phyloP scores from a whole-genome alignment of 2,329 filamentous ascomycete species.

The Daldinia sp. region DNA sequence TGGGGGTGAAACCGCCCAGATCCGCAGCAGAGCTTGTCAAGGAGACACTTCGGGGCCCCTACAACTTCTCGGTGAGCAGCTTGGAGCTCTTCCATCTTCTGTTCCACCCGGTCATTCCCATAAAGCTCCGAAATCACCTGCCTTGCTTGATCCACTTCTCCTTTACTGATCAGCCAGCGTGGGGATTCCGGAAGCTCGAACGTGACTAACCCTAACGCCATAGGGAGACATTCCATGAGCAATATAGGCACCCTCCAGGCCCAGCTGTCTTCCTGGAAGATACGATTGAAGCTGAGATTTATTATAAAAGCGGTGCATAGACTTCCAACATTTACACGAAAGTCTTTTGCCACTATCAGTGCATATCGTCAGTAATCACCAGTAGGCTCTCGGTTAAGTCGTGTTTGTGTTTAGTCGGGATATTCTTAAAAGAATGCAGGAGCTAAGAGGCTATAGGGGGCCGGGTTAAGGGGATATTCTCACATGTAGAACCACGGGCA shows the following conservation, averaged over 20 bases:
- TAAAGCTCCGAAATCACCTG: conserved; percentile 58
- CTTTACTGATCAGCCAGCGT: conserved; percentile 64
- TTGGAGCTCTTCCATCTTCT: conserved; percentile 59
- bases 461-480: background rate
- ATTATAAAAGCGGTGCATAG: conserved; percentile 67
- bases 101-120: conserved; percentile 57
- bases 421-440: background rate
- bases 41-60: background rate
- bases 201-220: conserved; percentile 61
- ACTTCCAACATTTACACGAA: conserved; percentile 71
- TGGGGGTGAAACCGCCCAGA: conserved; percentile 67
- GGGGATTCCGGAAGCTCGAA: conserved; percentile 64
- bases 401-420: background rate
- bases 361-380: background rate
- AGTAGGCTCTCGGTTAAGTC: background rate
- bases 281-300: conserved; percentile 56
- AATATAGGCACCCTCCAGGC: conserved; percentile 69
- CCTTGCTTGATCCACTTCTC: conserved; percentile 58
- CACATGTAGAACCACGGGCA: conserved; percentile 60
- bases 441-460: background rate
- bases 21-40: conserved; percentile 59
- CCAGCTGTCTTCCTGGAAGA: conserved; percentile 64
- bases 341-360: conserved; percentile 62
- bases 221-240: conserved; percentile 66
- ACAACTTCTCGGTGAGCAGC: conserved; percentile 55